Evolutionary conservation across 768 basidiomycete species (phyloP).

Genomic region (Mycena vulgaris): DNA sequence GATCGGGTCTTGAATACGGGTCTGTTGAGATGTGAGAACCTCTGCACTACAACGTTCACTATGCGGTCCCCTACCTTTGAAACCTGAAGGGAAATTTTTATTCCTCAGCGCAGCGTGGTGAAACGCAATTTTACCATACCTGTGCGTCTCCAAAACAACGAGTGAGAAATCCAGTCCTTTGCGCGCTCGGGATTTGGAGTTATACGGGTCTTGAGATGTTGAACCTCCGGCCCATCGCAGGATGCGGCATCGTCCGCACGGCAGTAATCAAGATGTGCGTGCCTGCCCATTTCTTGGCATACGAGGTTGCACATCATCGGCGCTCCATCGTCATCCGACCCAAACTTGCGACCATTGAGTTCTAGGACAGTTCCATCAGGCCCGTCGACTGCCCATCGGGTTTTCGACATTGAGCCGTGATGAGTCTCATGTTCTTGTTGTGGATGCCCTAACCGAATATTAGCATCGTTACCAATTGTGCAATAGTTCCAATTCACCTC

Average conservation of each 20-base stretch:
- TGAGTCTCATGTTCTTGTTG: conserved; percentile 75
- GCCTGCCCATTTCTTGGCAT: conserved; percentile 70
- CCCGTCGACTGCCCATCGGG: conserved; percentile 71
- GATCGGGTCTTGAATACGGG: conserved; percentile 68
- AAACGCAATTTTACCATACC: conserved; percentile 53
- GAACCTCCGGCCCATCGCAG: conserved; percentile 61
- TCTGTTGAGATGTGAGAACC: conserved; percentile 47
- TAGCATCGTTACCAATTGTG: background rate
- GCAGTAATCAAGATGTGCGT: conserved; percentile 72
- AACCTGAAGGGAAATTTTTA: conserved; percentile 49
- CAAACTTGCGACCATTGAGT: conserved; percentile 70
- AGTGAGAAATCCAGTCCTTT: conserved; percentile 72
- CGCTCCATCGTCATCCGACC: conserved; percentile 68
- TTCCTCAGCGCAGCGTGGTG: background rate
- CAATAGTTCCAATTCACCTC: conserved; percentile 53
- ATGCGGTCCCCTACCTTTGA: conserved; percentile 56
- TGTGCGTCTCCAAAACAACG: conserved; percentile 70
- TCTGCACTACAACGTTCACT: background rate
- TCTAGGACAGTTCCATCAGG: conserved; percentile 66
- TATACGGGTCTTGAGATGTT: conserved; percentile 62
- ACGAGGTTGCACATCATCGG: conserved; percentile 76
- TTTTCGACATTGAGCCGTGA: conserved; percentile 75
- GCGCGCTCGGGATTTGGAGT: conserved; percentile 61
- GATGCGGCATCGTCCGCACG: conserved; percentile 52
- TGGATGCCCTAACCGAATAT: conserved; percentile 61